These are phyloP conservation scores for Tricholoma saponaceum DNA, from an alignment of 768 basidiomycete species.

Conservation along the genomic window DNA sequence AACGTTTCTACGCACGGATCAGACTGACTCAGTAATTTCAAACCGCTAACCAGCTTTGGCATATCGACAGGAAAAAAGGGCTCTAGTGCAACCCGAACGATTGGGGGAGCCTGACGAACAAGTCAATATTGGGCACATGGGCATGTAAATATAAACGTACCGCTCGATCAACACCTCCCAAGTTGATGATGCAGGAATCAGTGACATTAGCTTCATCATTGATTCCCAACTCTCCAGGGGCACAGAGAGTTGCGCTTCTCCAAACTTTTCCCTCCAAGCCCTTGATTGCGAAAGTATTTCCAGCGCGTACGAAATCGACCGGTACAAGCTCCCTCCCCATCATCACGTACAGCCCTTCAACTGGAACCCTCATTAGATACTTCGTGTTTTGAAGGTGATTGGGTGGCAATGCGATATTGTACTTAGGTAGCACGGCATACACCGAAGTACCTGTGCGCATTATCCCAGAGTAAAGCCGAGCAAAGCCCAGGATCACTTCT, in stretches of 20 bases:
- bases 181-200: conserved; percentile 65
- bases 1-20: conserved; percentile 98
- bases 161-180: conserved; percentile 65
- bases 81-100: conserved; percentile 93
- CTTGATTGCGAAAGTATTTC: conserved; percentile 90
- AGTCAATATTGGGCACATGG: conserved; percentile 1
- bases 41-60: conserved; percentile 80
- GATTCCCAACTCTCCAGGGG: conserved; percentile 46
- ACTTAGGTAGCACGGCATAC: conserved; percentile 85
- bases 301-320: conserved; percentile 79
- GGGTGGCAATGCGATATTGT: conserved; percentile 57
- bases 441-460: conserved; percentile 61
- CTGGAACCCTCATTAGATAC: conserved; percentile 54
- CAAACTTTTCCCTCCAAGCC: conserved; percentile 89
- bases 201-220: conserved; percentile 25
- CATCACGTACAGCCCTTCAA: conserved; percentile 88
- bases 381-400: conserved; percentile 65
- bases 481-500: conserved; percentile 88
- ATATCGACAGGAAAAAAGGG: conserved; percentile 81
- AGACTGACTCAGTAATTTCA: conserved; percentile 87
- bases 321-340: conserved; percentile 95
- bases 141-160: conserved; percentile 34
- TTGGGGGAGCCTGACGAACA: conserved; percentile 65
- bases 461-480: conserved; percentile 89
- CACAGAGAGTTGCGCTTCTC: conserved; percentile 87